These are phyloP conservation scores for Tilletia walkeri DNA, from an alignment of 1,284 basidiomycete genomes.

Conservation along the genomic window DNA sequence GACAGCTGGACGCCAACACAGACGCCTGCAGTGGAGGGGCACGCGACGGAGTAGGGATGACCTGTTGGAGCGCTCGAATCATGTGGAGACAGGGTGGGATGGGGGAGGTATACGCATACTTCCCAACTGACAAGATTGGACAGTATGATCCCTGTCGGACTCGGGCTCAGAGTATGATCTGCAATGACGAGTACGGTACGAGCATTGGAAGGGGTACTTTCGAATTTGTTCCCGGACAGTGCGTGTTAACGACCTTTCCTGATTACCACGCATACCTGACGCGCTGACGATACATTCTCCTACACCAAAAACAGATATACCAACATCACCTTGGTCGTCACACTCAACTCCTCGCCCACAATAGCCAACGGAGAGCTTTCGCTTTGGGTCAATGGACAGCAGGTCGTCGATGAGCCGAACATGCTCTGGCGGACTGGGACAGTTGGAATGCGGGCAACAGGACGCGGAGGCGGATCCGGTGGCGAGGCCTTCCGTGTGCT, in stretches of 20 bases:
- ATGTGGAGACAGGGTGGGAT: slow-evolving; percentile 54
- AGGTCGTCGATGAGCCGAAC: slow-evolving; percentile 12
- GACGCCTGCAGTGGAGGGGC: slow-evolving; percentile 18
- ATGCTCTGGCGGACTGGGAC: slow-evolving; percentile 12
- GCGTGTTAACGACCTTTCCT: background rate
- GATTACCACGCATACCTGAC: background rate
- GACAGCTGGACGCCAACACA: slow-evolving; percentile 19
- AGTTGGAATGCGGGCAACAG: slow-evolving; percentile 1
- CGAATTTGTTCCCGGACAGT: slow-evolving; percentile 5
- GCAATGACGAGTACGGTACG: slow-evolving; percentile 19
- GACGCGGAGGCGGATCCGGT: slow-evolving; percentile 15
- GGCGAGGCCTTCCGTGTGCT: background rate
- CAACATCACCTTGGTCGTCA: slow-evolving; percentile 13
- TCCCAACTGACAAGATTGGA: slow-evolving; percentile 17
- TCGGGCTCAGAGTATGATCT: slow-evolving; percentile 13
- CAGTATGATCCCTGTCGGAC: slow-evolving; percentile 17
- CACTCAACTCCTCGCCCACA: slow-evolving; percentile 9
- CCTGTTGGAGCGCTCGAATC: slow-evolving; percentile 56
- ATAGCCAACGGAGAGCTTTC: slow-evolving; percentile 17
- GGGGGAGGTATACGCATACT: slow-evolving; percentile 20
- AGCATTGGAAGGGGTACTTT: slow-evolving; percentile 17
- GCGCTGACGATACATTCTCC: background rate
- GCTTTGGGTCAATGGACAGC: slow-evolving; percentile 11
- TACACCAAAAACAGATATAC: background rate
- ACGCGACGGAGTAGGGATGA: slow-evolving; percentile 53